Conservation (phyloP, 768 basidiomycete species). For the Tricholoma terreum region DNA sequence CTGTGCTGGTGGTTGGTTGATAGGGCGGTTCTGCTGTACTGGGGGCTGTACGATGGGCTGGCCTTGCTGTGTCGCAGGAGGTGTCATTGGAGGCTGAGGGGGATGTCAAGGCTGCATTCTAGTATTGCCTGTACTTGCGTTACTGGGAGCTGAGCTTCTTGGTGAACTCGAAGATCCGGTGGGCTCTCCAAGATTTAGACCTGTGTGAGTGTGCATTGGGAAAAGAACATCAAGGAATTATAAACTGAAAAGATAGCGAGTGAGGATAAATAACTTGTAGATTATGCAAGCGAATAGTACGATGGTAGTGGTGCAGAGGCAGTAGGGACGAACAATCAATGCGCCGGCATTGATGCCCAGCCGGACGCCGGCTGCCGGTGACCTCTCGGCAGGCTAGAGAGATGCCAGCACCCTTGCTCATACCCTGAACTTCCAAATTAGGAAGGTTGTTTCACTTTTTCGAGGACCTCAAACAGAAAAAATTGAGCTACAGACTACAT, state of each 20-base stretch:
- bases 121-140: not conserved
- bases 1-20: not conserved
- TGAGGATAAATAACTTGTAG: no score
- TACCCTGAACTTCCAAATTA: no score
- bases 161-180: not conserved
- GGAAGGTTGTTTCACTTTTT: no score
- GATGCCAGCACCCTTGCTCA: no score
- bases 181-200: not conserved
- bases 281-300: no score
- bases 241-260: not conserved
- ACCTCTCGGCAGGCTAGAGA: no score
- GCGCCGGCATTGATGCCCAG: no score
- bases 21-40: not conserved
- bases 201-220: not conserved
- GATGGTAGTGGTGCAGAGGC: no score
- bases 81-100: not conserved
- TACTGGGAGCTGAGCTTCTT: not conserved
- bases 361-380: no score
- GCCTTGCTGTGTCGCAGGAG: not conserved
- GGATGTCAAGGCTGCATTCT: no score
- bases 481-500: no score
- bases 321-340: not conserved
- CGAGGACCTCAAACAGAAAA: no score
- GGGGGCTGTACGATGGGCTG: not conserved
- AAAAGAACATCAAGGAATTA: not conserved